phyloP scores from a whole-genome alignment of 768 basidiomycete genomes.

The Lactarius psammicola region DNA sequence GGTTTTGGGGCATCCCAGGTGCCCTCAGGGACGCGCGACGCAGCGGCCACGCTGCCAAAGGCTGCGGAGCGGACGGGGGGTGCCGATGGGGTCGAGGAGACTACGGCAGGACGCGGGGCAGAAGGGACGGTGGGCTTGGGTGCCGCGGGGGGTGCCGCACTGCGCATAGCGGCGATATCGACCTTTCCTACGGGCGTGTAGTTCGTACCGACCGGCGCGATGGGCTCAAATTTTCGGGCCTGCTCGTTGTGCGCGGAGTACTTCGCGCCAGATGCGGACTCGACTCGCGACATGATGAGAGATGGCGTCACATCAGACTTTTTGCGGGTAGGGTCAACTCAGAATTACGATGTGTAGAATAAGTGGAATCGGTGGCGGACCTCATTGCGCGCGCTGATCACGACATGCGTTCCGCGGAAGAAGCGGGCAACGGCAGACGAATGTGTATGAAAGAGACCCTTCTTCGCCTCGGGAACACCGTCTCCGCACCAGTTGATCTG shows the following conservation, averaged over 20 bases:
- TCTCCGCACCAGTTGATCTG: conserved; percentile 98
- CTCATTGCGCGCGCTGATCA: conserved; percentile 84
- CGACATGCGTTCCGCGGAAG: conserved; percentile 81
- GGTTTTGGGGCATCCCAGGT: conserved; percentile 58
- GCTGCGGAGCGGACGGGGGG: conserved; percentile 28
- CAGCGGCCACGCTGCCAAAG: conserved; percentile 38
- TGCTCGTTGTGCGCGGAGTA: conserved; percentile 82
- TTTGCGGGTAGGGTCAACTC: background rate
- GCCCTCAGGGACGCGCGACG: conserved; percentile 45
- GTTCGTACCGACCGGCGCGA: conserved; percentile 74
- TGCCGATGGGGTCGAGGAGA: conserved; percentile 44
- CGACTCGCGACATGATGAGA: conserved; percentile 82
- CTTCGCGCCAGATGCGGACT: conserved; percentile 84
- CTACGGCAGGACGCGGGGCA: conserved; percentile 44
- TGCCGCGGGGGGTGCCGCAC: conserved; percentile 25
- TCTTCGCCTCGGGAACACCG: conserved; percentile 89
- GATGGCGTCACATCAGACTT: conserved; percentile 79
- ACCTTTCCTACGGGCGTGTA: conserved; percentile 75
- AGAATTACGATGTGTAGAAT: background rate
- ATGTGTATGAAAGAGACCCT: conserved; percentile 91
- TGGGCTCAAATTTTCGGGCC: conserved; percentile 71
- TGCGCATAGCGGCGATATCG: conserved; percentile 60
- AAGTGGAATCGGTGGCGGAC: conserved; percentile 40
- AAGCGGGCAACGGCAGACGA: conserved; percentile 75
- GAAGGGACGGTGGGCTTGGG: conserved; percentile 32